phyloP scores from a whole-genome alignment of 2,329 filamentous ascomycete genomes.

The Penicillium sp. region DNA sequence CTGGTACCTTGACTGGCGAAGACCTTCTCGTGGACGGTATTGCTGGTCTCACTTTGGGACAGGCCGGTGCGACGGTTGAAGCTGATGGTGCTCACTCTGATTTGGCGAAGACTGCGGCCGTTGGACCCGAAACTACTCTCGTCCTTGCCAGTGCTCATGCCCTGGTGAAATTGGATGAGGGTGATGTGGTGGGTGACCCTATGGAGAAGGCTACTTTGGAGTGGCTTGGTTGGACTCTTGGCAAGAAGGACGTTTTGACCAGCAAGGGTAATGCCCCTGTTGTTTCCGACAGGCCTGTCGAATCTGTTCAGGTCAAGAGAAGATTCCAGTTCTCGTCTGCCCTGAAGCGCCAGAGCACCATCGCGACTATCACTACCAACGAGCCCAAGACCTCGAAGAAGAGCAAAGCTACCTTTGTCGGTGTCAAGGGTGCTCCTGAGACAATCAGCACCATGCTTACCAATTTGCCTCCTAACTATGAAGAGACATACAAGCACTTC shows the following conservation, averaged over 20 bases:
- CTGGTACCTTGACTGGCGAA: slow-evolving; percentile 92
- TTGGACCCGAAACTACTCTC: slow-evolving; percentile 78
- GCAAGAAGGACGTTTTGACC: slow-evolving; percentile 78
- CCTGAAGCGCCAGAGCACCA: slow-evolving; percentile 91
- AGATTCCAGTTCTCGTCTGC: slow-evolving; percentile 98
- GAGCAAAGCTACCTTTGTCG: slow-evolving; percentile 82
- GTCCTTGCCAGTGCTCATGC: slow-evolving; percentile 94
- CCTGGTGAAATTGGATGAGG: slow-evolving; percentile 92
- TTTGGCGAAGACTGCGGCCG: slow-evolving; percentile 68
- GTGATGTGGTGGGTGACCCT: slow-evolving; percentile 93
- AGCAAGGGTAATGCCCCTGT: slow-evolving; percentile 55
- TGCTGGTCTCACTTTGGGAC: slow-evolving; percentile 76
- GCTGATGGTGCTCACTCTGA: slow-evolving; percentile 78
- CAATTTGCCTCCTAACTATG: slow-evolving; percentile 78
- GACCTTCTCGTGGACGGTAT: slow-evolving; percentile 96
- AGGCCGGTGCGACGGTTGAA: slow-evolving; percentile 65
- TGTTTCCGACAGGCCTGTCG: slow-evolving; percentile 48
- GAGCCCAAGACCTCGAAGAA: slow-evolving; percentile 72
- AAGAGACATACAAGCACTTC: slow-evolving; percentile 98
- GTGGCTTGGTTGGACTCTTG: slow-evolving; percentile 90
- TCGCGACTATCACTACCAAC: slow-evolving; percentile 74
- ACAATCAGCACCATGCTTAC: slow-evolving; percentile 93
- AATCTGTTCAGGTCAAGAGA: slow-evolving; percentile 89
- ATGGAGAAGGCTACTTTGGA: slow-evolving; percentile 97
- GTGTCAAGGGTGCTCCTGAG: slow-evolving; percentile 95